Conservation (phyloP, 495 filamentous ascomycete species). For the Hypomontagnella submonticulosa region DNA sequence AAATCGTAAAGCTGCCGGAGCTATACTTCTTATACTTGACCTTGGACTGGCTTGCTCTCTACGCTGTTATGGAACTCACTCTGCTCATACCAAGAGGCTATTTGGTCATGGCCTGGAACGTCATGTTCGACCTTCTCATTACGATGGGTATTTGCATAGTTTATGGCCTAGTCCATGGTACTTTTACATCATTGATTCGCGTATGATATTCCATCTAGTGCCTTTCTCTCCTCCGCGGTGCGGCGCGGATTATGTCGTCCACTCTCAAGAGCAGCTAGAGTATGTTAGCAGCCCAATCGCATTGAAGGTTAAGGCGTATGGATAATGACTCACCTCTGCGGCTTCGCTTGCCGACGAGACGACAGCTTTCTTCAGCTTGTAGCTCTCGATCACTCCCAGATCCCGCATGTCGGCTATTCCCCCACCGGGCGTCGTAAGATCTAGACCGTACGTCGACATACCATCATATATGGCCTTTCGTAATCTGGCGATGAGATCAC, state of each 20-base stretch:
- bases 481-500: conserved; percentile 90
- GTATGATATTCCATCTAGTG: conserved; percentile 28
- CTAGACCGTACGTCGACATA: conserved; percentile 89
- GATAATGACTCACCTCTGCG: conserved; percentile 77
- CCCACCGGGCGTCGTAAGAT: conserved; percentile 88
- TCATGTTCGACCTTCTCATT: conserved; percentile 22
- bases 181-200: conserved; percentile 29
- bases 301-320: neutral
- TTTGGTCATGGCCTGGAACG: neutral
- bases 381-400: conserved; percentile 94
- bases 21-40: neutral
- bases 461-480: conserved; percentile 94
- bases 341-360: conserved; percentile 95
- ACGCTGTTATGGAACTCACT: neutral
- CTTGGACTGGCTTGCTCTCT: neutral
- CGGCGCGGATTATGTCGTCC: conserved; percentile 86
- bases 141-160: conserved; percentile 34
- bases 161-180: conserved; percentile 30
- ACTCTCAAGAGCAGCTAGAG: conserved; percentile 79
- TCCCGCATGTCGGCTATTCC: conserved; percentile 97
- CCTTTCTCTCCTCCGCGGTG: conserved; percentile 78
- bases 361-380: conserved; percentile 97
- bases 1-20: too few species aligned
- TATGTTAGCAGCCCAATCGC: conserved; percentile 16
- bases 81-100: neutral